Conservation (phyloP, 352 stramenopile species). For the Phytophthora lateralis region DNA sequence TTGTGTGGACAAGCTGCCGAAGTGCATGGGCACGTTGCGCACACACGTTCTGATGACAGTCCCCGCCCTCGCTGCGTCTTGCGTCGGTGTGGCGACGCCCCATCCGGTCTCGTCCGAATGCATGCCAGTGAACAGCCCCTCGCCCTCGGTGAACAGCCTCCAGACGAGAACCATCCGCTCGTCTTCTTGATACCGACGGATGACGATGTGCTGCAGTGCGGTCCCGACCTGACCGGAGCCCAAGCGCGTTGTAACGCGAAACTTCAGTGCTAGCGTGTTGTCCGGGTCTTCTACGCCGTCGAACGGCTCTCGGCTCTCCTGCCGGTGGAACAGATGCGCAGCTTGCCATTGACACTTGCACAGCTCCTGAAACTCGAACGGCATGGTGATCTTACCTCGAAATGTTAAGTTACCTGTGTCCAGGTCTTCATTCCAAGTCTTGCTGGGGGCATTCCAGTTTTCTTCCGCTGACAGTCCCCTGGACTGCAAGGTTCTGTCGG, state of each 20-base stretch:
- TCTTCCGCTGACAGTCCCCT: constrained; percentile 1
- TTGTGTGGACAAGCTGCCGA: not conserved
- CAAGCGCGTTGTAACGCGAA: constrained; percentile 7
- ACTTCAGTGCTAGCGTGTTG: constrained; percentile 13
- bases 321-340: constrained; percentile 3
- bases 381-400: constrained; percentile 11
- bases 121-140: constrained; percentile 20
- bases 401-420: constrained; percentile 11
- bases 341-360: constrained; percentile 15
- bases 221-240: constrained; percentile 5
- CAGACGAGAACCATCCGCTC: constrained; percentile 14
- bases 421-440: constrained; percentile 13
- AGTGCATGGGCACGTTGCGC: constrained; percentile 18
- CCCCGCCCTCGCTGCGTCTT: not conserved
- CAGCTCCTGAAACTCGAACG: constrained; percentile 8
- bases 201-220: constrained; percentile 9
- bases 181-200: constrained; percentile 10
- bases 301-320: constrained; percentile 9
- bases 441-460: not conserved
- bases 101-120: constrained; percentile 27
- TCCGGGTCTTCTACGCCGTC: constrained; percentile 7
- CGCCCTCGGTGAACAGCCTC: constrained; percentile 20
- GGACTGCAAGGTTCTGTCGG: constrained; percentile 1
- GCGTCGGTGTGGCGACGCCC: constrained; percentile 11
- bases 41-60: constrained; percentile 18